Base-by-base conservation (phyloP, 768 basidiomycete genomes). In the Tylopilus sp. region DNA sequence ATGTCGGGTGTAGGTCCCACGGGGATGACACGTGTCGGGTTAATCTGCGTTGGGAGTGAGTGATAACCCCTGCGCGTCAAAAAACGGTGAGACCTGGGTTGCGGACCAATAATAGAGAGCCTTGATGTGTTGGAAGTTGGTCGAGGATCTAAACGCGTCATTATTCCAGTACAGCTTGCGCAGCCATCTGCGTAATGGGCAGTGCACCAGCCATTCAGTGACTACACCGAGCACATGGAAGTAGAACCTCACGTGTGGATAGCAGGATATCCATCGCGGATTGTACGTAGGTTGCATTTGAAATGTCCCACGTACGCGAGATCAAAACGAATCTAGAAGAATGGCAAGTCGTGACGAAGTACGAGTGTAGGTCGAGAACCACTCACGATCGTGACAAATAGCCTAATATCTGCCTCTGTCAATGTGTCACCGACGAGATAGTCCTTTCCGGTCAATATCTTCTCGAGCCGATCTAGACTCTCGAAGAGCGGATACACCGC, bases 161-260 rank as follows among this genome's bases (percentile, higher is more conserved):
- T 86, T 76, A 56, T 86, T 88, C 94, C 93, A 98, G 77, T 99
- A 98, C 19, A 98, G 72, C 65, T 87, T 86, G 70, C 84, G 85
- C 72, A 90, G 63, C 89, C 92, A 95, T 29, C 85, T 87, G 53
- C 5, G 17, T 25, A 24, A 3, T 13, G 2, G 31, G 19, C n/a
- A n/a, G n/a, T n/a, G n/a, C n/a, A 50, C 40, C 40, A 42, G 49
- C 50, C 37, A 21, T 30, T 53, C 2, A 55, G 37, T 5, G 28
- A 43, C 12, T 13, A 33, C 16, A 30, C 17, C 4, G 26, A 17
- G 2, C 0, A 38, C n/a, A 24, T 28, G 12, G 1, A 31, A 4
- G 19, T 37, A 30, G 14, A 7, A 51, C 33, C 58, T 57, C 28
- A 63, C 83, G 67, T 65, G 72, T 98, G 81, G 45, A 97, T 80